A percentile compares a stretch with the other conserved stretches of the same genome.
These are phyloP conservation scores for Xylariomycetidae sp. DNA, from an alignment of 2,329 filamentous ascomycete species.

Conservation along the genomic window DNA sequence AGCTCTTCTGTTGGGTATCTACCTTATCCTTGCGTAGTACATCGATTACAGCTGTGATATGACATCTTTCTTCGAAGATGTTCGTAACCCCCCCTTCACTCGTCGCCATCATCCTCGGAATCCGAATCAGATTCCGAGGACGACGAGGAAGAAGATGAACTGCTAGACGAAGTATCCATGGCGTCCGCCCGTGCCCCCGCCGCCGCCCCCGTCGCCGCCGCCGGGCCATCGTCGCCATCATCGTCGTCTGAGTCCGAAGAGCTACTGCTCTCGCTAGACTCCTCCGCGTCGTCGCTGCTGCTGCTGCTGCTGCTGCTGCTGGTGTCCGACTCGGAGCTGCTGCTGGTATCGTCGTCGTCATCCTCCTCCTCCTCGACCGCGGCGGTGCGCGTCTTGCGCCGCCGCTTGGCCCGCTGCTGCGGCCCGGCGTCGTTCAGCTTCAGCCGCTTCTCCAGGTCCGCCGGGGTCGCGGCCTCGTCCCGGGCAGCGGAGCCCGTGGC, in stretches of 20 bases:
- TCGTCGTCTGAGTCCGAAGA: too few species aligned
- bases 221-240: slow-evolving; percentile 11
- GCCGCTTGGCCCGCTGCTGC: slow-evolving; percentile 40
- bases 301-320: slow-evolving; percentile 20
- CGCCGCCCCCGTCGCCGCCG: slow-evolving; percentile 6
- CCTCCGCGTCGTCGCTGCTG: slow-evolving; percentile 24
- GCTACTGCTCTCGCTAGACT: too few species aligned
- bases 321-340: slow-evolving; percentile 29
- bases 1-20: too few species aligned
- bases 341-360: slow-evolving; percentile 29
- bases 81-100: slow-evolving; percentile 7
- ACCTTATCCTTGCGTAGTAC: slow-evolving; percentile 11
- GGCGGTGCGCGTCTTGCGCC: slow-evolving; percentile 45
- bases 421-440: slow-evolving; percentile 41
- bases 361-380: slow-evolving; percentile 35
- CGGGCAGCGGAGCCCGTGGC: slow-evolving; percentile 10
- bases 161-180: slow-evolving; percentile 30
- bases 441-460: slow-evolving; percentile 33
- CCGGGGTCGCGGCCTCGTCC: slow-evolving; percentile 13
- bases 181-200: too few species aligned
- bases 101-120: slow-evolving; percentile 27
- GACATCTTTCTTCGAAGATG: too few species aligned
- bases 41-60: too few species aligned
- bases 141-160: slow-evolving; percentile 33
- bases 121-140: slow-evolving; percentile 29